Base-by-base conservation (phyloP, 495 filamentous ascomycete species). In the Trichocladium antarcticum region DNA sequence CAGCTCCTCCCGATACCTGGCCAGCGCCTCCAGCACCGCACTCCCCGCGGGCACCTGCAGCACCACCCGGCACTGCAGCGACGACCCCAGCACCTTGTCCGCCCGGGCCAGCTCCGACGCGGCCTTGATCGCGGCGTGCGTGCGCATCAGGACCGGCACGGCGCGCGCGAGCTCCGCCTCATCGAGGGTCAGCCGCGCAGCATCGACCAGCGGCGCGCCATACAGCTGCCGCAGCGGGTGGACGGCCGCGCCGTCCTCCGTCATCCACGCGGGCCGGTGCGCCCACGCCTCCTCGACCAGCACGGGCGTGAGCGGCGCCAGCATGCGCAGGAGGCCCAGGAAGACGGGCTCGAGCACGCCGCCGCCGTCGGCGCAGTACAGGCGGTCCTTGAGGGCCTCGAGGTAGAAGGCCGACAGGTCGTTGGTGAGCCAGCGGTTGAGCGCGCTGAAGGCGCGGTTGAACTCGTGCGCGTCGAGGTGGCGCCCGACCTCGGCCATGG, bases 401-500 rank as follows among this genome's bases (percentile, higher is more conserved):
- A 97, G 78, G 67, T 97, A 97, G 61, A 96, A 94, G 0, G 90
- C 79, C 0, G 89, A 96, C 20, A 99, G 77, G 53, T 94, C 84
- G 16, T 72, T 76, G 49, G 78, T 80, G 51, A 93, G 68, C 80
- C 89, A 97, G 50, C 71, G 73, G 64, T 88, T 89, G 54, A 97
- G 70, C 6, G 72, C 67, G 45, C 70, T 77, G 8, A 85, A 71
- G 8, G 76, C 88, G 68, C 82, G 90, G 72, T 83, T 84, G 67
- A 94, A 96, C 56, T 94, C 82, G 55, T 85, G 81, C 27, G 77
- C 77, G 22, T 76, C 68, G 56, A 81, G 89, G 42, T 83, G 70
- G 4, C 70, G 62, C 20, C 73, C 69, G 4, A 89, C 82, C 17
- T 74, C 67, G 12, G 66, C 50, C 58, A 78, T 80, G 53, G 80